These are phyloP conservation scores for Quercus lobata DNA, from an alignment of 331 rosid genomes.

Conservation along the genomic window DNA sequence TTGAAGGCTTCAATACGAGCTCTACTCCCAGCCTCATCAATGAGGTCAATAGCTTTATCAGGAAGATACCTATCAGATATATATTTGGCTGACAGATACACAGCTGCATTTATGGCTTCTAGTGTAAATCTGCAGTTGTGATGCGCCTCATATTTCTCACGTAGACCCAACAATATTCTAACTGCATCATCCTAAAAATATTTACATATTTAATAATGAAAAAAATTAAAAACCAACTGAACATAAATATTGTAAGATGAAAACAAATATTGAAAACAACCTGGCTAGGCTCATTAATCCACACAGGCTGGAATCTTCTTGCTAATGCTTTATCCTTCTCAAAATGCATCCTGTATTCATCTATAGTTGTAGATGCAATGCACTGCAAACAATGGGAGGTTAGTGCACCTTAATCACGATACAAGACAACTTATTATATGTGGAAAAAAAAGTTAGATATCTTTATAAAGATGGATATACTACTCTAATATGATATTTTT, in stretches of 20 bases:
- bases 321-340: slow-evolving; percentile 89
- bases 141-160: slow-evolving; percentile 77
- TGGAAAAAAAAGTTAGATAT: not conserved
- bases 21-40: slow-evolving; percentile 97
- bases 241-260: slow-evolving; percentile 5
- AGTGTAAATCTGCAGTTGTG: slow-evolving; percentile 80
- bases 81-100: slow-evolving; percentile 76
- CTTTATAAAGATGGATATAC: too few species aligned
- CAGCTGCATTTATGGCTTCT: slow-evolving; percentile 83
- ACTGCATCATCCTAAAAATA: slow-evolving; percentile 62
- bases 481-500: too few species aligned
- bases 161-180: slow-evolving; percentile 65
- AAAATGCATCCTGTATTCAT: slow-evolving; percentile 75
- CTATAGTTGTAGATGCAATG: slow-evolving; percentile 79
- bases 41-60: slow-evolving; percentile 93
- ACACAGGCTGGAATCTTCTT: slow-evolving; percentile 83
- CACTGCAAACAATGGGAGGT: slow-evolving; percentile 54
- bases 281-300: slow-evolving; percentile 85
- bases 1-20: slow-evolving; percentile 76
- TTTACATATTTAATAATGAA: slow-evolving; percentile 10
- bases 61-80: slow-evolving; percentile 89
- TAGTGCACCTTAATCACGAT: slow-evolving; percentile 4
- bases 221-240: slow-evolving; percentile 6
- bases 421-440: not conserved
- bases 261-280: slow-evolving; percentile 34